A percentile compares a stretch with the other conserved stretches of the same genome.
Evolutionary conservation across 225 moss, liverwort and hornwort genomes (phyloP).

Genomic region (Bryum argenteum): DNA sequence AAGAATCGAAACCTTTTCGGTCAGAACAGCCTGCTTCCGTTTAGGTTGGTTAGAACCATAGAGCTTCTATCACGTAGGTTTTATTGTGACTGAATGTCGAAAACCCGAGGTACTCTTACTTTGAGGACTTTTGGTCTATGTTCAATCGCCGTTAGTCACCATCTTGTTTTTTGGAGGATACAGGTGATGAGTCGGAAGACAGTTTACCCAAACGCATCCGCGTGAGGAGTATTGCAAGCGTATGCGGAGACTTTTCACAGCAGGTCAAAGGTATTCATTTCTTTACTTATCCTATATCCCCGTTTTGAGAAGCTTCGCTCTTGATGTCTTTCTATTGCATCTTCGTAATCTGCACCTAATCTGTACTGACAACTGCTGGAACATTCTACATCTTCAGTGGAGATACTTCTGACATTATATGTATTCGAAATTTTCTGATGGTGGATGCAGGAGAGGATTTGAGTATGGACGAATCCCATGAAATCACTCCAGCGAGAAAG

Average conservation of each 20-base stretch:
- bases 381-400: background rate
- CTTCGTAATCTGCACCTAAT: background rate
- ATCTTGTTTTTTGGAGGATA: conserved; percentile 38
- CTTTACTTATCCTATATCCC: background rate
- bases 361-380: background rate
- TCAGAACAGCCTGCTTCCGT: too few relatives aligned
- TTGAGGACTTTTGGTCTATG: background rate
- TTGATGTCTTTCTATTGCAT: background rate
- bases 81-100: background rate
- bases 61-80: conserved; percentile 1
- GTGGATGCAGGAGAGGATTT: conserved; percentile 54
- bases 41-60: background rate
- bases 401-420: background rate
- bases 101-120: conserved; percentile 7
- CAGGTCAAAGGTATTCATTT: conserved; percentile 48
- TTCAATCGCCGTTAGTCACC: conserved; percentile 36
- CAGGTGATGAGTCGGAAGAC: conserved; percentile 70
- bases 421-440: conserved; percentile 7
- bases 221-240: conserved; percentile 62
- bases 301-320: background rate
- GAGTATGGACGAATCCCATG: conserved; percentile 56
- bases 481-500: conserved; percentile 44
- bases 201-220: conserved; percentile 61
- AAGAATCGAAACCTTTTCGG: too few relatives aligned
- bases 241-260: conserved; percentile 48